Conservation (phyloP, 2,329 filamentous ascomycete genomes). For the Neonectria ditissima region DNA sequence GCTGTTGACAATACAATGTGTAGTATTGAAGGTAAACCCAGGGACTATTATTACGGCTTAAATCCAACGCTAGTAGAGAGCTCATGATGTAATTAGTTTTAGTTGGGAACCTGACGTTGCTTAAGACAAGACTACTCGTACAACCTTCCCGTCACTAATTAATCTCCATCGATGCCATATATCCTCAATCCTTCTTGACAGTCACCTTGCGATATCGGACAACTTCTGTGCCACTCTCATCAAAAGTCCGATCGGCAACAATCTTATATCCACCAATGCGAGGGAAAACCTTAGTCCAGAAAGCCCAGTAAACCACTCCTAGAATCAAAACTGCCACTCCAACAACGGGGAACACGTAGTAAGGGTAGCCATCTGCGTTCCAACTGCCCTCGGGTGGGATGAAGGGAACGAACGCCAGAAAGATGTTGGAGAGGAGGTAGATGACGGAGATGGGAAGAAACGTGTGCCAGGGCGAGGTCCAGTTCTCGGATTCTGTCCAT, state of each 20-base stretch:
- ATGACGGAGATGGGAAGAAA: slow-evolving; percentile 60
- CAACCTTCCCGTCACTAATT: background rate
- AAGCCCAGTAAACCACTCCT: slow-evolving; percentile 63
- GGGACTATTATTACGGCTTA: no score
- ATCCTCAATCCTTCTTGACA: slow-evolving; percentile 32
- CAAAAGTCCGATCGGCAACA: slow-evolving; percentile 56
- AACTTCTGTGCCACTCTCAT: slow-evolving; percentile 55
- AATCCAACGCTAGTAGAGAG: no score
- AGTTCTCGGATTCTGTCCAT: slow-evolving; percentile 61
- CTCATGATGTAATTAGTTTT: no score
- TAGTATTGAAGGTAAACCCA: no score
- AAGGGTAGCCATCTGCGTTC: slow-evolving; percentile 63
- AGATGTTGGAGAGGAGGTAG: slow-evolving; percentile 64
- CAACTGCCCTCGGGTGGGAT: slow-evolving; percentile 63
- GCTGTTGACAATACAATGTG: no score
- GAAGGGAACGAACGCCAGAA: slow-evolving; percentile 66
- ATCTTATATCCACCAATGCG: slow-evolving; percentile 62
- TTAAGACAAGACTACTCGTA: no score
- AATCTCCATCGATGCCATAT: background rate
- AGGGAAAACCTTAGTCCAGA: slow-evolving; percentile 65
- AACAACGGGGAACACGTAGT: slow-evolving; percentile 68
- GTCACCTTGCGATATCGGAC: slow-evolving; percentile 55
- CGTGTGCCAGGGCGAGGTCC: slow-evolving; percentile 65
- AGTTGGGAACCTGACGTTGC: no score
- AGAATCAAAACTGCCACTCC: slow-evolving; percentile 63